phyloP scores from a whole-genome alignment of 805 yeast species.

The Brettanomyces custersianus region DNA sequence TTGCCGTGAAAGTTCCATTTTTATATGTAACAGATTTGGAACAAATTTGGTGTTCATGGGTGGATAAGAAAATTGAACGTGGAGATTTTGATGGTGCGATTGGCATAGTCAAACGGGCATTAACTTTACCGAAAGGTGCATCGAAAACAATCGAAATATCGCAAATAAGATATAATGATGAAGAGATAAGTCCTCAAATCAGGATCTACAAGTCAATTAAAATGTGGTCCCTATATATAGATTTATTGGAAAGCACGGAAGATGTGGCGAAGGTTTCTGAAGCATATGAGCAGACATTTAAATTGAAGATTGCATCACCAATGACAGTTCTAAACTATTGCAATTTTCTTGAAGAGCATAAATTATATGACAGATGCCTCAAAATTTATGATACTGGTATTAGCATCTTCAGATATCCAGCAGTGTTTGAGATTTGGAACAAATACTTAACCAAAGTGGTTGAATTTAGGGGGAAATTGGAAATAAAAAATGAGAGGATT shows the following conservation, averaged over 20 bases:
- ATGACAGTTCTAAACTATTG: constrained; percentile 59
- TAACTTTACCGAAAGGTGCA: constrained; percentile 16
- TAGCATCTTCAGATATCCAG: constrained; percentile 49
- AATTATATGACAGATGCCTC: constrained; percentile 40
- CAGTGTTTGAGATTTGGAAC: constrained; percentile 64
- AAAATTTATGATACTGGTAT: constrained; percentile 63
- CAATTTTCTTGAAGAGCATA: constrained; percentile 40
- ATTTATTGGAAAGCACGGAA: constrained; percentile 51
- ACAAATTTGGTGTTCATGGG: constrained; percentile 67
- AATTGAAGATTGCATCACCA: constrained; percentile 61
- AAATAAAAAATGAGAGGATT: constrained; percentile 40
- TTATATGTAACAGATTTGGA: constrained; percentile 54
- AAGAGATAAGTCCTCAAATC: constrained; percentile 41
- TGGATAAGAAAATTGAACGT: constrained; percentile 46
- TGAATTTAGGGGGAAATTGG: constrained; percentile 19
- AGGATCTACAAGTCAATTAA: constrained; percentile 51
- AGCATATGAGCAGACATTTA: constrained; percentile 46
- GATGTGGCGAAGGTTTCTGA: constrained; percentile 30
- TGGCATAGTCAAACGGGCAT: constrained; percentile 25
- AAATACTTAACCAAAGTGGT: constrained; percentile 50
- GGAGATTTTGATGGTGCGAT: constrained; percentile 35
- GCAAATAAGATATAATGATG: constrained; percentile 28
- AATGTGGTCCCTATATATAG: constrained; percentile 70
- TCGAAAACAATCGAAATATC: not conserved
- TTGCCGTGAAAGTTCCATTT: constrained; percentile 59